These are phyloP conservation scores for Zymoseptoria brevis DNA, from an alignment of 2,329 filamentous ascomycete species.

Conservation along the genomic window DNA sequence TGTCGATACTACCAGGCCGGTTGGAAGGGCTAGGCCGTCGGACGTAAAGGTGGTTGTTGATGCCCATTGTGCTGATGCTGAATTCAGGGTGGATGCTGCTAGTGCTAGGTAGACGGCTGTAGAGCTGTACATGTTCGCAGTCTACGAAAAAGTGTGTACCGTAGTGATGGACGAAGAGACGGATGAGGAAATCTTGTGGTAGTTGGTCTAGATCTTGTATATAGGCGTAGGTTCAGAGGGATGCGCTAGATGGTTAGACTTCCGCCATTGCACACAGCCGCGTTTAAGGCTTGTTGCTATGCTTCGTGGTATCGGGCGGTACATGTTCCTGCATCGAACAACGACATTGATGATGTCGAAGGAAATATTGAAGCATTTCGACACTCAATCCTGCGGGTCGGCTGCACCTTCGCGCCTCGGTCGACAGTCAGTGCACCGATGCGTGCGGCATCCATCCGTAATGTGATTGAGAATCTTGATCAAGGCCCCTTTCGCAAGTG, in stretches of 20 bases:
- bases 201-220: background rate
- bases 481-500: background rate
- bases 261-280: background rate
- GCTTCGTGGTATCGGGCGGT: background rate
- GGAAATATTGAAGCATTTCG: background rate
- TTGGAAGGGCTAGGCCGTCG: background rate
- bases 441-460: background rate
- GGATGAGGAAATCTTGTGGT: background rate
- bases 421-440: background rate
- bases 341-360: background rate
- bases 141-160: background rate
- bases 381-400: background rate
- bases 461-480: background rate
- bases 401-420: too few relatives aligned
- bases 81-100: background rate
- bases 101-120: background rate
- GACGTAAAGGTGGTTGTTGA: background rate
- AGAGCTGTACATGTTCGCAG: background rate
- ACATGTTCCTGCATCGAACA: background rate
- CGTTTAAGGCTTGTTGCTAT: background rate
- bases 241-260: background rate
- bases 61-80: background rate
- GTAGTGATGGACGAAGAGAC: background rate
- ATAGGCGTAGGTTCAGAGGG: background rate
- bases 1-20: background rate